A percentile compares a stretch with the other conserved stretches of the same genome.
Conservation (phyloP, 2,329 filamentous ascomycete species). For the Trichophyton schoenleinii region DNA sequence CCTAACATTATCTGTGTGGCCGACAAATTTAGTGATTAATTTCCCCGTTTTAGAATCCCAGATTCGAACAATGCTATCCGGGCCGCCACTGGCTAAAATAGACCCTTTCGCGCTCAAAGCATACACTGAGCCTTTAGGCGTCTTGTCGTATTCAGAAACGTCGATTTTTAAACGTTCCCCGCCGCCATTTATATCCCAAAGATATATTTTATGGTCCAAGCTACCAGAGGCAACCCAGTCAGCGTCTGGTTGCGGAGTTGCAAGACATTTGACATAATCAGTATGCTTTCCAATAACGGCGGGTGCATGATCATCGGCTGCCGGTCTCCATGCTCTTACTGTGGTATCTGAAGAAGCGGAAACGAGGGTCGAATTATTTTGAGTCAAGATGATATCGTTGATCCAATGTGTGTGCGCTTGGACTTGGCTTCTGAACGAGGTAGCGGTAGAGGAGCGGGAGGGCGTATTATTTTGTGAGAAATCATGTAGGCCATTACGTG, state of each 20-base stretch:
- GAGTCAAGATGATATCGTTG: slow-evolving; percentile 75
- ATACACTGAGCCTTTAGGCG: slow-evolving; percentile 90
- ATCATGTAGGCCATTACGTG: slow-evolving; percentile 21
- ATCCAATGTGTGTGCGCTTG: slow-evolving; percentile 92
- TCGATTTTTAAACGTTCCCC: slow-evolving; percentile 82
- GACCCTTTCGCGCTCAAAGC: slow-evolving; percentile 67
- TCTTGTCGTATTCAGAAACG: slow-evolving; percentile 55
- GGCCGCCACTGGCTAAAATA: slow-evolving; percentile 81
- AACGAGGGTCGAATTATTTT: slow-evolving; percentile 65
- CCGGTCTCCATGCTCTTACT: slow-evolving; percentile 82
- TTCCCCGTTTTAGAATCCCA: slow-evolving; percentile 87
- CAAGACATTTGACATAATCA: slow-evolving; percentile 93
- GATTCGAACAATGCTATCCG: slow-evolving; percentile 80
- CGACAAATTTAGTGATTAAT: slow-evolving; percentile 88
- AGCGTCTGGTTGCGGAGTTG: slow-evolving; percentile 56
- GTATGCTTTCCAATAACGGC: slow-evolving; percentile 83
- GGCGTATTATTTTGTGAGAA: slow-evolving; percentile 16
- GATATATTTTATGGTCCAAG: slow-evolving; percentile 76
- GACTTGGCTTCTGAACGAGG: slow-evolving; percentile 49
- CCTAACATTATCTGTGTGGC: slow-evolving; percentile 88
- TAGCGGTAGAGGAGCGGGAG: slow-evolving; percentile 25
- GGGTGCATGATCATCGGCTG: slow-evolving; percentile 47
- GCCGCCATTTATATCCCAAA: slow-evolving; percentile 85
- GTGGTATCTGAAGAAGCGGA: slow-evolving; percentile 90
- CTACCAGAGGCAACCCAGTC: slow-evolving; percentile 92